Evolutionary conservation across 495 filamentous ascomycete species (phyloP).

Genomic region (Annulohypoxylon stygium): DNA sequence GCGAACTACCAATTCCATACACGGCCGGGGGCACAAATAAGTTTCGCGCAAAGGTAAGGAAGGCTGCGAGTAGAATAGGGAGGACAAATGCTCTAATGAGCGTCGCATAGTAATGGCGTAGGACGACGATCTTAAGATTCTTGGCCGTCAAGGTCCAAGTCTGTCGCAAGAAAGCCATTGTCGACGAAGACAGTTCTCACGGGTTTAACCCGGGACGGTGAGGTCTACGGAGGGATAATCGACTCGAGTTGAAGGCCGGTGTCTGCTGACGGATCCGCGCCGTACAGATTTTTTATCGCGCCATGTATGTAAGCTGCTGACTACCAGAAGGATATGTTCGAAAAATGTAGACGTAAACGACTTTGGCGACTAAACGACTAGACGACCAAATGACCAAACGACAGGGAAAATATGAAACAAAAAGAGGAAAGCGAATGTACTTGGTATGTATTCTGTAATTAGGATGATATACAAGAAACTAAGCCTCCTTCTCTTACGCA

Average conservation of each 20-base stretch:
- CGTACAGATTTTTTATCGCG: slow-evolving; percentile 29
- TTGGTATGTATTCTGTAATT: slow-evolving; percentile 8
- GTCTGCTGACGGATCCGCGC: slow-evolving; percentile 36
- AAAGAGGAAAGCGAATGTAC: slow-evolving; percentile 13
- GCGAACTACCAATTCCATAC: slow-evolving; percentile 73
- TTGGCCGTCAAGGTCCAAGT: slow-evolving; percentile 80
- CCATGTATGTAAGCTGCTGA: slow-evolving; percentile 30
- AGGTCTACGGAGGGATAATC: slow-evolving; percentile 14
- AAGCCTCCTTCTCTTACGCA: slow-evolving; percentile 21
- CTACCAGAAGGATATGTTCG: background rate
- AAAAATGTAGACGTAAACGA: background rate
- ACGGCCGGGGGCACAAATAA: slow-evolving; percentile 74
- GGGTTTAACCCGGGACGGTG: slow-evolving; percentile 11
- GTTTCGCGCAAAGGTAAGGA: slow-evolving; percentile 76
- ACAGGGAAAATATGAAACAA: slow-evolving; percentile 10
- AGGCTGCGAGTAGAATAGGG: slow-evolving; percentile 76
- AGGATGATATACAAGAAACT: slow-evolving; percentile 24
- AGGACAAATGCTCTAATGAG: slow-evolving; percentile 76
- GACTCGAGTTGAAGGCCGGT: slow-evolving; percentile 24
- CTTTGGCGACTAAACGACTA: too few relatives aligned
- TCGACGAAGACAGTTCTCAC: slow-evolving; percentile 27
- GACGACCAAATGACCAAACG: background rate
- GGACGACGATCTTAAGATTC: slow-evolving; percentile 76
- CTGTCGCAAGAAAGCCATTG: slow-evolving; percentile 73
- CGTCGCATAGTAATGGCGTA: slow-evolving; percentile 73